phyloP scores from a whole-genome alignment of 768 basidiomycete genomes.

The Lanmaoa pseudosensibilis region DNA sequence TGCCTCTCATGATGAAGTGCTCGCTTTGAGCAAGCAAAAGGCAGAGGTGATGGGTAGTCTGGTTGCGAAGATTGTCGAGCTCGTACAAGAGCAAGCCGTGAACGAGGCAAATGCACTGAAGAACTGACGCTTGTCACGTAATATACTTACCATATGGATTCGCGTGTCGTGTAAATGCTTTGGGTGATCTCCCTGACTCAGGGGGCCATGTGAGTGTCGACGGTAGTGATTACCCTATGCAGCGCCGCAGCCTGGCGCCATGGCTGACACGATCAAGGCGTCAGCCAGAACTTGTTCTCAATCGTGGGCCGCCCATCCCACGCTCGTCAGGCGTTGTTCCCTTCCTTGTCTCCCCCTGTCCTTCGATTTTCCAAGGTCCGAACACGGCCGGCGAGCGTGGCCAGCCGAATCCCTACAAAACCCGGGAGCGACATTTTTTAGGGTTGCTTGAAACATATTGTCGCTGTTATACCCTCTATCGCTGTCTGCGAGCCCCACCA shows the following conservation, averaged over 20 bases:
- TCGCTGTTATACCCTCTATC: slow-evolving; percentile 15
- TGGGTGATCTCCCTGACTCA: neutral
- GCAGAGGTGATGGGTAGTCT: slow-evolving; percentile 70
- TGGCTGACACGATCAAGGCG: neutral
- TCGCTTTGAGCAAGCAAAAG: slow-evolving; percentile 62
- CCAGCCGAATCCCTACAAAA: slow-evolving; percentile 19
- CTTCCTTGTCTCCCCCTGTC: neutral
- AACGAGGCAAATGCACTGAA: slow-evolving; percentile 2
- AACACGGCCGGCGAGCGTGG: slow-evolving; percentile 26
- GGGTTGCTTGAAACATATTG: slow-evolving; percentile 4
- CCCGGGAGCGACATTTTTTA: neutral
- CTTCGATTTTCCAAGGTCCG: slow-evolving; percentile 9
- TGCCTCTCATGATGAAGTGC: slow-evolving; percentile 80
- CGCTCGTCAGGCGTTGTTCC: slow-evolving; percentile 24
- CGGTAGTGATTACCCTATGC: neutral
- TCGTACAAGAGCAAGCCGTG: slow-evolving; percentile 25
- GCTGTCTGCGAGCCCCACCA: slow-evolving; percentile 4
- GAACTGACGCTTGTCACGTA: slow-evolving; percentile 10
- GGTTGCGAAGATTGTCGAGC: slow-evolving; percentile 63
- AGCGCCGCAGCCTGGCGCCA: neutral
- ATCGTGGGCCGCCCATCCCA: slow-evolving; percentile 12
- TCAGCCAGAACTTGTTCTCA: neutral
- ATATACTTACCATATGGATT: neutral
- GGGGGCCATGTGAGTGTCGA: neutral
- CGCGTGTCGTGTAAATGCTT: neutral